Base-by-base conservation (phyloP, 2,329 filamentous ascomycete genomes). In the Talaromyces sp. region DNA sequence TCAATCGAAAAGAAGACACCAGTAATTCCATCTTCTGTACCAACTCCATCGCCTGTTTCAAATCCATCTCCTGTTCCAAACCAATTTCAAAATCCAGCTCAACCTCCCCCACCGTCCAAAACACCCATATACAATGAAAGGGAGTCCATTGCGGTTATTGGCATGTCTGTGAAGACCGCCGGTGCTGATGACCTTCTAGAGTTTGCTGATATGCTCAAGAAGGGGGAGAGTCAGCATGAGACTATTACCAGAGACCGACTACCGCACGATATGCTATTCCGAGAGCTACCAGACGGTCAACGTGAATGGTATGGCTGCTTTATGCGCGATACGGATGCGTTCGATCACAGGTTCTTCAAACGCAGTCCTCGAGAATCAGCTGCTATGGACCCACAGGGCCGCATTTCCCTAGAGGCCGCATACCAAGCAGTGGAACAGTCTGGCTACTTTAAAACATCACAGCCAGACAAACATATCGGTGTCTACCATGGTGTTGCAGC, bases 331-430 rank as follows among this genome's bases (percentile, higher is more conserved):
- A 13, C 35, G 3, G 57, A 67, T 24, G 50, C 57, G 1, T 72
- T 71, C 33, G 70, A 72, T 48, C 61, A 70, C 53, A 62, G 61
- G 37, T 72, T 72, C 56, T 72, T 72, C 64, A 64, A 66, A 36
- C 60, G 55, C 24, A 61, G 52, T 14, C 52, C 65, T 0, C 58
- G 67, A 2, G 70, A 73, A 44, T 47, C 55, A 3, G 53, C 51
- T 1, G 52, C 64, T 0, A 66, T 58, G 39, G 70, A 72, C 51
- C 70, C 69, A 3, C 69, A 72, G 42, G 61, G 70, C 13, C 56
- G 69, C 1, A 42, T 67, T 2, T 44, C 68, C 8, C 54, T 74
- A 1, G 46, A 70, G 27, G 45, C 54, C 2, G 65, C 67, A 1
- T 72, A 73, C 48, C 63, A 71, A 41, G 68, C 71, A 2, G 47